phyloP scores from a whole-genome alignment of 78 protist genomes.

The Trichosphaerium sp. region DNA sequence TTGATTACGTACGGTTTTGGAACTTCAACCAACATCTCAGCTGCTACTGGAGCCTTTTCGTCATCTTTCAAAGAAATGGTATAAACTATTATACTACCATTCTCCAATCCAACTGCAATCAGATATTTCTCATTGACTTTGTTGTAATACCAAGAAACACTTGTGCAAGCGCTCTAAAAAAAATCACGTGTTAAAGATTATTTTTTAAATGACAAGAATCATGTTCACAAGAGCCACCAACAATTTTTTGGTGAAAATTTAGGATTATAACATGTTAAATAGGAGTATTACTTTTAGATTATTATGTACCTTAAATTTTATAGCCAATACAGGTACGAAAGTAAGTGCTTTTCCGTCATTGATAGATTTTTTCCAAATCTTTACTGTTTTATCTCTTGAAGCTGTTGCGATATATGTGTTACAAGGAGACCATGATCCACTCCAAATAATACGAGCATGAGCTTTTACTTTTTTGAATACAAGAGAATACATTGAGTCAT shows the following conservation, averaged over 20 bases:
- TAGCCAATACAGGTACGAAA: not conserved
- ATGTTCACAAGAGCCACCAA: too few relatives aligned
- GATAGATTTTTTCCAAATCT: slow-evolving; percentile 8
- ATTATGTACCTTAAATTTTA: not conserved
- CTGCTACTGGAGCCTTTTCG: too few relatives aligned
- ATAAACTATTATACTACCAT: slow-evolving; percentile 47
- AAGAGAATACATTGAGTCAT: too few relatives aligned
- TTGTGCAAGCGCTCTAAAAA: slow-evolving; percentile 29
- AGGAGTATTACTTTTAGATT: slow-evolving; percentile 8
- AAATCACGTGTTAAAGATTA: slow-evolving; percentile 1
- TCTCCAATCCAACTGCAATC: slow-evolving; percentile 46
- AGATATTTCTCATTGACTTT: not conserved
- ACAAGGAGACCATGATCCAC: slow-evolving; percentile 33
- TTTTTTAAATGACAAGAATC: too few relatives aligned
- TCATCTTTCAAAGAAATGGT: not conserved
- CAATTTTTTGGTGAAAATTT: slow-evolving; percentile 2
- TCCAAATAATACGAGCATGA: slow-evolving; percentile 51
- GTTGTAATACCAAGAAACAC: slow-evolving; percentile 4
- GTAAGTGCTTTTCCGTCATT: too few relatives aligned
- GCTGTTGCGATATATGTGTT: slow-evolving; percentile 43
- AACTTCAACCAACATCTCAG: too few relatives aligned
- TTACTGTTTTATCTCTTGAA: slow-evolving; percentile 40
- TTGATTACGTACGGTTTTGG: too few relatives aligned
- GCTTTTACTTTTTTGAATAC: slow-evolving; percentile 17
- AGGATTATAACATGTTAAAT: slow-evolving; percentile 28